Conservation (phyloP, 2,329 filamentous ascomycete genomes). For the Albophoma yamanashiensis region DNA sequence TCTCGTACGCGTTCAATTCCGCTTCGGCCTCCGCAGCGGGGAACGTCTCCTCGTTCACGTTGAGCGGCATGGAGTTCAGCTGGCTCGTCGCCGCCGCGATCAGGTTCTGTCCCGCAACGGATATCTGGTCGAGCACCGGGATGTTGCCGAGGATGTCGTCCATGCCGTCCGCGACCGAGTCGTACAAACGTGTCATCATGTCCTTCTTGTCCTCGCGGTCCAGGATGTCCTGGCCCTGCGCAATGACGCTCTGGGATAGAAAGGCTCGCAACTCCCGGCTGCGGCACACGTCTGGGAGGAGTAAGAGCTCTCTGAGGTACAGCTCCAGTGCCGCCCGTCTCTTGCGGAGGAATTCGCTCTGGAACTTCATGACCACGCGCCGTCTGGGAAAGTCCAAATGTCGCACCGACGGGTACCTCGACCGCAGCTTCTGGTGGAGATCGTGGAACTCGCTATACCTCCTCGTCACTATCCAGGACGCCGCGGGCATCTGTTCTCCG, state of each 20-base stretch:
- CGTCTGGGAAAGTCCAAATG: conserved; percentile 86
- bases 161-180: conserved; percentile 95
- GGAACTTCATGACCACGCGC: conserved; percentile 90
- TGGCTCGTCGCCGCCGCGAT: conserved; percentile 65
- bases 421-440: conserved; percentile 78
- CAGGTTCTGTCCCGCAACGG: conserved; percentile 82
- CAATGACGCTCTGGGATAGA: conserved; percentile 76
- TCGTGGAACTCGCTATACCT: conserved; percentile 97
- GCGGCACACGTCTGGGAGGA: conserved; percentile 85
- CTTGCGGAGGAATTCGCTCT: conserved; percentile 91
- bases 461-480: conserved; percentile 84
- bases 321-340: conserved; percentile 72
- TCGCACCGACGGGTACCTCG: conserved; percentile 77
- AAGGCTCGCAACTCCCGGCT: conserved; percentile 88
- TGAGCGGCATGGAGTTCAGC: conserved; percentile 44
- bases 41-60: conserved; percentile 37
- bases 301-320: conserved; percentile 72
- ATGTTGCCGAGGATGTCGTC: conserved; percentile 96
- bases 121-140: conserved; percentile 88
- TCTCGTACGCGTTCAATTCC: conserved; percentile 86
- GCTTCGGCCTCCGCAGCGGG: conserved; percentile 74
- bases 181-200: conserved; percentile 90
- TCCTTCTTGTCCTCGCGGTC: conserved; percentile 62
- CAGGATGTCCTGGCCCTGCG: conserved; percentile 45
- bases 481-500: conserved; percentile 93